Evolutionary conservation across 768 basidiomycete genomes (phyloP), one percentile per base, ranked within the genome.

Genomic region (Suillus discolor): DNA sequence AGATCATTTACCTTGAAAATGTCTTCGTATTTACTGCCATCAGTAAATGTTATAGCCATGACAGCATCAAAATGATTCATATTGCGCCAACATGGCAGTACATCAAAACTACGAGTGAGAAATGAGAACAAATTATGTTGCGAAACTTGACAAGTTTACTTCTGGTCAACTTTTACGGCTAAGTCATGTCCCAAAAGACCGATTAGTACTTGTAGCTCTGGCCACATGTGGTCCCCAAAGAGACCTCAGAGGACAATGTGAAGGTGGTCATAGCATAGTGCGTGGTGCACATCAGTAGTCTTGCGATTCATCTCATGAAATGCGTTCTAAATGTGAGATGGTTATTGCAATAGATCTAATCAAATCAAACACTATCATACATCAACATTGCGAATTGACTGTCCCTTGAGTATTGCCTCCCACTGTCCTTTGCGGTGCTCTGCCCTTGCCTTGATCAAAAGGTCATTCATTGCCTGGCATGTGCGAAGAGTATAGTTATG

Each of bases 221-320:
- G 38, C 62, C 73, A 74, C 16, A 81, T 61, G 63, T 81, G 81
- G 42, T 78, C 68, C 4, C 73, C 68, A 53, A 71, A 77, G 6
- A 79, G 57, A 2, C 81, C 81, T 36, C 36, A 7, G 36, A 9
- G 36, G 20, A 44, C 18, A 44, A 20, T 44, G 65, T 79, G 83
- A 20, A 83, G 74, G 4, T 72, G 71, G 67, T 84, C 82, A 65
- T 74, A 81, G 4, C 75, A 78, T 1, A 77, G 31, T 39, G 78
- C 75, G 11, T 53, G 31, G 64, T 78, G 67, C 16, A 77, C 74
- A 68, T 83, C 79, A 11, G 76, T 78, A 63, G 74, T 64, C 23
- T 49, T 23, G 12, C 0, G 23, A 49, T 49, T 15, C 12, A 83
- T 59, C 0, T 42, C 62, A 76, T 78, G 80, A 67, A 83, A 84